Percentiles rank a stretch among this genome's conserved stretches.
These are phyloP conservation scores for Ophiostoma himal-ulmi DNA, from an alignment of 2,329 filamentous ascomycete species.

Conservation along the genomic window DNA sequence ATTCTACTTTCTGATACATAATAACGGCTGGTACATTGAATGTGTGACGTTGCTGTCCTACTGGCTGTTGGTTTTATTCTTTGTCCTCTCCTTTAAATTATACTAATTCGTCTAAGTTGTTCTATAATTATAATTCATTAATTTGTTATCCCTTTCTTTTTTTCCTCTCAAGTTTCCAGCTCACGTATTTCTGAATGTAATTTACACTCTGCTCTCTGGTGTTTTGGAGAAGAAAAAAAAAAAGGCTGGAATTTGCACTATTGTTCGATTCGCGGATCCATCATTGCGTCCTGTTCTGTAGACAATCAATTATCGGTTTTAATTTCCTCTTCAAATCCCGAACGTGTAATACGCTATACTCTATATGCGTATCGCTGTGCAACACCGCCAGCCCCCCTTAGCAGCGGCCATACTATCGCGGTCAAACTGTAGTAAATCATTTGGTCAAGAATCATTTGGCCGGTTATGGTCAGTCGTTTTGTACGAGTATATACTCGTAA, in stretches of 20 bases:
- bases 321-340: background rate
- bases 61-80: background rate
- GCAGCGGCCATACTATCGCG: background rate
- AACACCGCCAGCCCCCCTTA: background rate
- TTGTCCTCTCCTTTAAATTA: background rate
- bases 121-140: background rate
- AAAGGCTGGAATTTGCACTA: background rate
- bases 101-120: background rate
- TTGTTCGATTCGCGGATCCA: background rate
- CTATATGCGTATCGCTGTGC: background rate
- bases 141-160: background rate
- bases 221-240: background rate
- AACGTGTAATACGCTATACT: background rate
- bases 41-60: background rate
- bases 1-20: background rate
- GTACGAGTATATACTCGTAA: background rate
- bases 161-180: background rate
- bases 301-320: background rate
- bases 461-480: background rate
- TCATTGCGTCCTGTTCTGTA: background rate
- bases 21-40: conserved; percentile 1
- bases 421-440: background rate
- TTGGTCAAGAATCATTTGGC: background rate
- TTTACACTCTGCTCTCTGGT: no score
- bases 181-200: background rate